Evolutionary conservation across 106 monocot genomes (phyloP), one percentile per base, ranked within the genome.

Genomic region (Amphibolis antarctica): DNA sequence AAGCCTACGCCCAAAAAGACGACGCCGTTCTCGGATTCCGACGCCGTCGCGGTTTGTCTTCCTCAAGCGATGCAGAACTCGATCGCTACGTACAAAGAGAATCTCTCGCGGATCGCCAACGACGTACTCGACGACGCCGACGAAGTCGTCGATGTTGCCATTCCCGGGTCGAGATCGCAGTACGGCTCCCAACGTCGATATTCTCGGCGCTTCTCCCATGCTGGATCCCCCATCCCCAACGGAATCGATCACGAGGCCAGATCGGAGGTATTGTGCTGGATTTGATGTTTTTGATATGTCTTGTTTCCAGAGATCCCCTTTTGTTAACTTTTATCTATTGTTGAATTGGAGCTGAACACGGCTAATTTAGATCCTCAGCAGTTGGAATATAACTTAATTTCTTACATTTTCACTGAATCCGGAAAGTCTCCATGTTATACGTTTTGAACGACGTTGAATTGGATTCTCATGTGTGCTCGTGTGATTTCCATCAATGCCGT

Each of bases 41-140:
- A 53, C 12, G 10, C 20, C 52, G 20, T 12, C 25, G 13, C 42
- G 4, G 36, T 36, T 36, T n/a, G n/a, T 36, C 36, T 36, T 36
- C 36, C 36, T 36, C 53, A 47, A 62, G 29, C 27, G 68, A 80
- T 83, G 83, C 76, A 76, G 69, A 78, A 72, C 63, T 80, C 83
- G 66, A 83, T 91, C 45, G 83, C 86, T 19, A 75, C 62, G 10
- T 91, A 86, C 81, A 83, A 81, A 58, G 91, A 83, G 77, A 83
- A 69, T 62, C 83, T 91, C 67, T 91, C 86, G 11, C 78, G 86
- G 74, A 83, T 86, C 71, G 81, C 91, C 65, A 69, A 63, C 74
- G 91, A 91, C 70, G 81, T 91, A 48, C 70, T 74, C 56, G 86
- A 86, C 43, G 75, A 66, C 15, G 69, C 58, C 42, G 80, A 80